Conservation (phyloP, 148 eudicot genomes). For the Drosera capensis region DNA sequence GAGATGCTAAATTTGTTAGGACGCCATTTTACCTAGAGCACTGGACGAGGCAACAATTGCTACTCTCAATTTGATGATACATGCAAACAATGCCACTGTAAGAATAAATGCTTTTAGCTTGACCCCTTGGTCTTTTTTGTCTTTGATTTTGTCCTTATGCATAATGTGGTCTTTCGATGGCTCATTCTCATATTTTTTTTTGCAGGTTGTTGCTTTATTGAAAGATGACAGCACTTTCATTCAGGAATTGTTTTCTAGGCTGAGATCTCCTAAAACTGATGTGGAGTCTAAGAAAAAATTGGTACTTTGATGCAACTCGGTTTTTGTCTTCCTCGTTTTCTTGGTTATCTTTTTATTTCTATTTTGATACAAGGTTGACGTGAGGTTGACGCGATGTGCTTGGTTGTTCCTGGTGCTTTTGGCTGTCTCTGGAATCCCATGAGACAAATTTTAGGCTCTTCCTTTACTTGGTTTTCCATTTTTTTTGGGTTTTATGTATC, state of each 20-base stretch:
- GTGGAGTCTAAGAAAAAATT: constrained; percentile 65
- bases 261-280: constrained; percentile 46
- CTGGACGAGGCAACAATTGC: constrained; percentile 69
- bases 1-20: constrained; percentile 32
- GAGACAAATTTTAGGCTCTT: no score
- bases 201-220: constrained; percentile 75
- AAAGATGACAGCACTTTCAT: constrained; percentile 77
- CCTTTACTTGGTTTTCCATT: no score
- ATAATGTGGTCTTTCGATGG: constrained; percentile 5
- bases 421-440: no score
- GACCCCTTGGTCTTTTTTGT: background rate
- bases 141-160: constrained; percentile 3
- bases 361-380: background rate
- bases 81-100: constrained; percentile 85
- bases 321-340: background rate
- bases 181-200: background rate
- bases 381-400: no score
- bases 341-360: background rate
- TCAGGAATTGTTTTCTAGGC: constrained; percentile 63
- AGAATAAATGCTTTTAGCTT: constrained; percentile 10
- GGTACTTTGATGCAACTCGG: constrained; percentile 30
- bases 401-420: no score
- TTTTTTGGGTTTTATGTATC: no score
- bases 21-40: constrained; percentile 66
- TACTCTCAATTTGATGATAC: constrained; percentile 68